Conservation (phyloP, 2,329 filamentous ascomycete species). For the Talaromyces sp. region DNA sequence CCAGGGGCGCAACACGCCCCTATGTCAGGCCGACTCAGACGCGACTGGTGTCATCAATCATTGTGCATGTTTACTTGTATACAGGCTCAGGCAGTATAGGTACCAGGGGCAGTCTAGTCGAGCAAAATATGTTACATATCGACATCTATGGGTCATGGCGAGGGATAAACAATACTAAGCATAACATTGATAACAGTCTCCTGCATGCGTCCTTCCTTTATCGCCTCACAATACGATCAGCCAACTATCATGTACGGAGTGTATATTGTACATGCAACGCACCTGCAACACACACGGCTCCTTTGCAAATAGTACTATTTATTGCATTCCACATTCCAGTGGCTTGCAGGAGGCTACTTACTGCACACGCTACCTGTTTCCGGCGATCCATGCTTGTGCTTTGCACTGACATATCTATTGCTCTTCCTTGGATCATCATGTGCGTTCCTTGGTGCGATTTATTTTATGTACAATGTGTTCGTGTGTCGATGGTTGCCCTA, state of each 20-base stretch:
- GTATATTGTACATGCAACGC: neutral
- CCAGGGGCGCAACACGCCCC: neutral
- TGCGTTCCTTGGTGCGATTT: neutral
- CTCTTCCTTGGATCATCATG: neutral
- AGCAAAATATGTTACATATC: neutral
- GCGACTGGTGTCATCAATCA: neutral
- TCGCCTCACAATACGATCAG: neutral
- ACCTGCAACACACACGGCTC: slow-evolving; percentile 3
- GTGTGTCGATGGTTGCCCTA: too few species aligned
- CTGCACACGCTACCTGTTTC: neutral
- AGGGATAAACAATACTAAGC: neutral
- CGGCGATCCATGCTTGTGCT: neutral
- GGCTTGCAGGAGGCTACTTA: slow-evolving; percentile 8
- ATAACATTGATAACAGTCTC: neutral
- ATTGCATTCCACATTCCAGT: slow-evolving; percentile 18
- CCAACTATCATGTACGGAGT: neutral
- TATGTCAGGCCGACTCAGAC: neutral
- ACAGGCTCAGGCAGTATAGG: neutral
- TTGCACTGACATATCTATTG: neutral
- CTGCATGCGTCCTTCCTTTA: neutral
- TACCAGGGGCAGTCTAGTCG: neutral
- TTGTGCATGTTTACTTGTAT: neutral
- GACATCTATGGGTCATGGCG: neutral
- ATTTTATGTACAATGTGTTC: neutral
- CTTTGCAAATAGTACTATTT: neutral